A percentile compares a stretch with the other conserved stretches of the same genome.
phyloP scores from a whole-genome alignment of 2,329 filamentous ascomycete genomes.

The Xylariaceae sp. region DNA sequence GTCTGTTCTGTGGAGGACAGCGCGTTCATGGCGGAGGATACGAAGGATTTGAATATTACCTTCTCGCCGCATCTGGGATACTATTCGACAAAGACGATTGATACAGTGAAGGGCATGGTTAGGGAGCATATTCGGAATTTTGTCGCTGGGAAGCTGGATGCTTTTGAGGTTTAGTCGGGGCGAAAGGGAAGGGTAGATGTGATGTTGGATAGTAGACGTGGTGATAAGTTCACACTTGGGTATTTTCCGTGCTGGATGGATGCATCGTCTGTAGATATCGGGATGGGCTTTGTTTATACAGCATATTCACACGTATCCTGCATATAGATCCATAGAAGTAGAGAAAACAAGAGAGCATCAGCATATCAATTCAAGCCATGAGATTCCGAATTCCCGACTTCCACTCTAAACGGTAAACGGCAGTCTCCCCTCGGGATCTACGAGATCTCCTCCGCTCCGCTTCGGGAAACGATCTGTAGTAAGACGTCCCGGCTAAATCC shows the following conservation, averaged over 20 bases:
- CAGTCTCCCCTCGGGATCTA: background rate
- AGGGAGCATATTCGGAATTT: conserved; percentile 20
- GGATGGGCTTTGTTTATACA: too few relatives aligned
- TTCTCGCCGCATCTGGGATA: conserved; percentile 27
- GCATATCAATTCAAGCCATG: background rate
- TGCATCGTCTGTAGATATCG: too few relatives aligned
- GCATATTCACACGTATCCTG: too few relatives aligned
- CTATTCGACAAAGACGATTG: conserved; percentile 22
- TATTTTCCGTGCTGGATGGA: too few relatives aligned
- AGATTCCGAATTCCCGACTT: background rate
- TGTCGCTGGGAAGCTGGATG: conserved; percentile 6
- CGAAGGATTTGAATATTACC: conserved; percentile 20
- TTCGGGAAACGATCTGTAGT: conserved; percentile 10
- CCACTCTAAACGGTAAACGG: background rate
- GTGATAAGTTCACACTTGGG: too few relatives aligned
- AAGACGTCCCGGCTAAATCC: conserved; percentile 15
- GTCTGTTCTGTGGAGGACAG: conserved; percentile 23
- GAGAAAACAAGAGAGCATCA: too few relatives aligned
- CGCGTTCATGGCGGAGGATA: conserved; percentile 17
- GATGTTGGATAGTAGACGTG: too few relatives aligned
- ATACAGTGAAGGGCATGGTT: conserved; percentile 21
- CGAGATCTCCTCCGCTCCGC: conserved; percentile 8
- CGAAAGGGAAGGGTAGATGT: too few relatives aligned
- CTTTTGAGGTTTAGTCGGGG: background rate
- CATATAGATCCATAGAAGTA: too few relatives aligned